These are phyloP conservation scores for Leishmania arabica DNA, from an alignment of 208 protist species.

Conservation along the genomic window DNA sequence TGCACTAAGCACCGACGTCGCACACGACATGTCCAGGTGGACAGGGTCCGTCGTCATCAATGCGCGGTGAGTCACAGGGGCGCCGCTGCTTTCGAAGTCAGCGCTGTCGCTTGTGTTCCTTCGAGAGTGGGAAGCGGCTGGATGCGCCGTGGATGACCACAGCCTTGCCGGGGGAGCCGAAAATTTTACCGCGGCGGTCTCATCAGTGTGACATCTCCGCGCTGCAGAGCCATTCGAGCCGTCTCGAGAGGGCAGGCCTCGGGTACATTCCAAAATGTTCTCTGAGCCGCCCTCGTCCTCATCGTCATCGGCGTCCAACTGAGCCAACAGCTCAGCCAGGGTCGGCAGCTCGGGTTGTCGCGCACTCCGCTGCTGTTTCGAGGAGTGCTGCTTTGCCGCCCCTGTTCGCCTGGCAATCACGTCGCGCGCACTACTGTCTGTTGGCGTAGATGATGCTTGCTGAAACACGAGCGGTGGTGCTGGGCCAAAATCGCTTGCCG, in stretches of 20 bases:
- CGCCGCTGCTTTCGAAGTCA: not conserved
- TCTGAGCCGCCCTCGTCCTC: not conserved
- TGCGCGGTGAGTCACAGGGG: not conserved
- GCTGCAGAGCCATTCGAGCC: not conserved
- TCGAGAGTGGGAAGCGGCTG: not conserved
- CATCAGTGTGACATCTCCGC: not conserved
- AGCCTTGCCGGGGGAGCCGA: not conserved
- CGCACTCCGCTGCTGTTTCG: not conserved
- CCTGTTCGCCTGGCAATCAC: not conserved
- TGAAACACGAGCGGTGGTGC: constrained; percentile 16
- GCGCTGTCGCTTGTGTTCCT: not conserved
- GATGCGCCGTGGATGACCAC: not conserved
- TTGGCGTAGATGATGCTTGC: not conserved
- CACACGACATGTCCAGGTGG: not conserved
- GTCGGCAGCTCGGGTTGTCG: constrained; percentile 19
- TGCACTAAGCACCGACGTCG: not conserved
- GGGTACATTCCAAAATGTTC: not conserved
- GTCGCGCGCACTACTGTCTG: not conserved
- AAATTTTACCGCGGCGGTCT: not conserved
- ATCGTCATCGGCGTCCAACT: constrained; percentile 15
- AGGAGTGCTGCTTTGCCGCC: not conserved
- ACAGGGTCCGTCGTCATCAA: not conserved
- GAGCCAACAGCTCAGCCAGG: constrained; percentile 24
- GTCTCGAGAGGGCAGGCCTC: not conserved
- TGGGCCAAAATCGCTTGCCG: not conserved